A percentile compares a stretch with the other conserved stretches of the same genome.
phyloP scores from a whole-genome alignment of 306 rosid genomes.

The Comarum palustre region DNA sequence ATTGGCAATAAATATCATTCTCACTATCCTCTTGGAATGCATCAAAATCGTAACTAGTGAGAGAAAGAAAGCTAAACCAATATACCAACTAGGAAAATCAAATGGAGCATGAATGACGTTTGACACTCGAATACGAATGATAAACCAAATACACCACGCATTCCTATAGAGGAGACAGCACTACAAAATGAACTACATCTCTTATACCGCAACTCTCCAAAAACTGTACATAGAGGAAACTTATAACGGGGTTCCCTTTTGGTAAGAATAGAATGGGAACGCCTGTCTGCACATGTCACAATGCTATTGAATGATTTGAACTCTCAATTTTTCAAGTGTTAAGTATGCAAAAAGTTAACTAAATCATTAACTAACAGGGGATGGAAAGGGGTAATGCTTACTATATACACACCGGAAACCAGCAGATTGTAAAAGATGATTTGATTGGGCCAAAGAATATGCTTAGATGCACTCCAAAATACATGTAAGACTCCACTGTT shows the following conservation, averaged over 20 bases:
- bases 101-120: slow-evolving; percentile 12
- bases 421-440: neutral
- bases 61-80: slow-evolving; percentile 1
- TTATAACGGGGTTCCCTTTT: neutral
- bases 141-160: neutral
- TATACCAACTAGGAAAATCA: neutral
- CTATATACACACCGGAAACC: neutral
- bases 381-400: neutral
- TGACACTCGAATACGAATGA: neutral
- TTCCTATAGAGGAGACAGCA: neutral
- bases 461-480: neutral
- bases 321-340: neutral
- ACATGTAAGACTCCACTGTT: neutral
- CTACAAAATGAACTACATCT: neutral
- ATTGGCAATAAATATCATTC: neutral
- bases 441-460: neutral
- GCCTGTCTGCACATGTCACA: neutral
- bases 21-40: neutral
- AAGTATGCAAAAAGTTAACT: neutral
- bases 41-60: neutral
- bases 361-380: too few species aligned
- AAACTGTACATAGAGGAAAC: neutral
- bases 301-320: neutral
- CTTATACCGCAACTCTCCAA: neutral
- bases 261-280: neutral